These are phyloP conservation scores for Penstemon barbatus DNA, from an alignment of 257 asterid species.

Conservation along the genomic window DNA sequence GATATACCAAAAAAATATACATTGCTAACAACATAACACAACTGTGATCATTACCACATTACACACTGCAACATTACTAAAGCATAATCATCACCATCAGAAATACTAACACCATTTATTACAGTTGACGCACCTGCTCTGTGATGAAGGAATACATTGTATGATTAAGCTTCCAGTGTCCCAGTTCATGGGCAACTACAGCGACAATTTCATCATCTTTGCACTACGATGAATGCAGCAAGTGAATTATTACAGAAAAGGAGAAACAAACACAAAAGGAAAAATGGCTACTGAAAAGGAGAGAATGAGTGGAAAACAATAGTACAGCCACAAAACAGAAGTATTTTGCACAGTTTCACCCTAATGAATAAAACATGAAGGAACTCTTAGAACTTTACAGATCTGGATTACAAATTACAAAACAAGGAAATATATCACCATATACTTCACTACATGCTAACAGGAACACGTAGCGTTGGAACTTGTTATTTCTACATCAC, in stretches of 20 bases:
- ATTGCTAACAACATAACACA: too few species aligned
- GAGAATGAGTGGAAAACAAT: background rate
- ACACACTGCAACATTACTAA: constrained; percentile 9
- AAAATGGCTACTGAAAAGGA: background rate
- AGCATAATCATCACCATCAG: background rate
- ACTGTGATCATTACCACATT: constrained; percentile 6
- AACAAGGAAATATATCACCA: background rate
- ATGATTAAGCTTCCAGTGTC: constrained; percentile 96
- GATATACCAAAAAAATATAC: too few species aligned
- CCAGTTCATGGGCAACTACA: constrained; percentile 93
- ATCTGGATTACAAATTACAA: background rate
- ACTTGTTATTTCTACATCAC: too few species aligned
- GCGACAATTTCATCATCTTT: constrained; percentile 87
- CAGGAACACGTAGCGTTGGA: background rate
- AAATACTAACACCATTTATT: background rate
- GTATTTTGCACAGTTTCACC: background rate
- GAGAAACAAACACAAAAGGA: constrained; percentile 1
- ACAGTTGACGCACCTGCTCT: constrained; percentile 62
- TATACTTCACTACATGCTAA: background rate
- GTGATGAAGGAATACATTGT: constrained; percentile 83
- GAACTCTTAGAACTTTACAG: background rate
- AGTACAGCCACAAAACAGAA: background rate
- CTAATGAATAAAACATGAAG: background rate
- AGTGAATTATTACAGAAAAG: constrained; percentile 2
- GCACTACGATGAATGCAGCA: constrained; percentile 51